phyloP scores from a whole-genome alignment of 768 basidiomycete species.

The Boletus speciosus region DNA sequence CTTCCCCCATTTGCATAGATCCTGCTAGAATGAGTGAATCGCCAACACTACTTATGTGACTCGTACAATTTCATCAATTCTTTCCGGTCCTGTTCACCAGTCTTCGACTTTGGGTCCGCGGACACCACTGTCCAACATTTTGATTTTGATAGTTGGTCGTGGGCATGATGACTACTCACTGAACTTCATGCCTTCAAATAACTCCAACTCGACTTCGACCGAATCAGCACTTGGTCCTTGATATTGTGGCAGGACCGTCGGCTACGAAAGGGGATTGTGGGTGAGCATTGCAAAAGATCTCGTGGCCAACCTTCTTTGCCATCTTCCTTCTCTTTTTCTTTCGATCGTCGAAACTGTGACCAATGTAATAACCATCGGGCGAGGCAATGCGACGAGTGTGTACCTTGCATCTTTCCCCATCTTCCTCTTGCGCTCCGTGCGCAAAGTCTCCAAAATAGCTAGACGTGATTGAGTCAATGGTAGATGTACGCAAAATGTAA shows the following conservation, averaged over 20 bases:
- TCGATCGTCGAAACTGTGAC: constrained; percentile 31
- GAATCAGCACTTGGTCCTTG: constrained; percentile 60
- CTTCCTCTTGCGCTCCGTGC: constrained; percentile 69
- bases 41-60: not conserved
- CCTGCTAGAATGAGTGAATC: constrained; percentile 35
- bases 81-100: constrained; percentile 63
- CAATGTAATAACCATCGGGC: not conserved
- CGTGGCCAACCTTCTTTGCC: constrained; percentile 26
- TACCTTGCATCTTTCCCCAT: constrained; percentile 61
- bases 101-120: constrained; percentile 69
- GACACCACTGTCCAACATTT: constrained; percentile 53
- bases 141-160: not conserved
- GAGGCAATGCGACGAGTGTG: constrained; percentile 1
- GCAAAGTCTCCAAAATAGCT: constrained; percentile 61
- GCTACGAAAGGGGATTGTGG: constrained; percentile 33
- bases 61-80: constrained; percentile 65
- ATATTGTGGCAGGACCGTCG: constrained; percentile 60
- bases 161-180: constrained; percentile 45
- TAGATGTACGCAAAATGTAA: not conserved
- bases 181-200: constrained; percentile 78
- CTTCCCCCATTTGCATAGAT: constrained; percentile 69
- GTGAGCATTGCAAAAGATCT: not conserved
- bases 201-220: constrained; percentile 53
- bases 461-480: not conserved
- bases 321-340: constrained; percentile 29